Percentiles rank a stretch among this genome's conserved stretches.
These are phyloP conservation scores for Salix purpurea DNA, from an alignment of 345 rosid species.

Conservation along the genomic window DNA sequence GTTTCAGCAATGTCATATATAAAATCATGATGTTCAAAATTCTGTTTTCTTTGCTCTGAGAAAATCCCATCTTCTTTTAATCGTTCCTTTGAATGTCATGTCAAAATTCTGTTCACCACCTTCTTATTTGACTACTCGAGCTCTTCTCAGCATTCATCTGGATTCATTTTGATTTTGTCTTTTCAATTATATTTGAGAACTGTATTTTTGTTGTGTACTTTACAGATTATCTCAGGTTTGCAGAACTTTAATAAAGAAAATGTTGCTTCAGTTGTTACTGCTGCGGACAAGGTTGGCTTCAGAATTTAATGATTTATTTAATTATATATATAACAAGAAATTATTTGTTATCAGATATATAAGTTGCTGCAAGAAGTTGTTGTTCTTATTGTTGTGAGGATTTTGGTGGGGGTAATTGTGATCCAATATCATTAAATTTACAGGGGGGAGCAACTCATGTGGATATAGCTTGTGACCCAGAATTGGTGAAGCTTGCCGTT, in stretches of 20 bases:
- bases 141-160: too few relatives aligned
- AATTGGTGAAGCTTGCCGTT: constrained; percentile 52
- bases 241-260: constrained; percentile 47
- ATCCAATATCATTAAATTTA: neutral
- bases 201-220: neutral
- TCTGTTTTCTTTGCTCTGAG: too few relatives aligned
- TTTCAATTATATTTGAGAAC: neutral
- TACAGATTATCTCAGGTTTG: constrained; percentile 55
- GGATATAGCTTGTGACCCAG: constrained; percentile 65
- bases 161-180: too few relatives aligned
- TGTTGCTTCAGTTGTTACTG: constrained; percentile 55
- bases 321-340: too few relatives aligned
- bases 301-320: too few relatives aligned
- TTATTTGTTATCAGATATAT: too few relatives aligned
- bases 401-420: neutral
- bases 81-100: too few relatives aligned
- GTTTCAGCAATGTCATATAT: neutral
- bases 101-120: too few relatives aligned
- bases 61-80: too few relatives aligned
- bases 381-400: neutral
- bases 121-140: too few relatives aligned
- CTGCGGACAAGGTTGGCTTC: constrained; percentile 53
- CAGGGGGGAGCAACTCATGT: constrained; percentile 74
- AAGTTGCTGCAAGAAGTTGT: too few relatives aligned
- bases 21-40: neutral